Base-by-base conservation (phyloP, 129 eudicot species). In the Artemisia argyi region DNA sequence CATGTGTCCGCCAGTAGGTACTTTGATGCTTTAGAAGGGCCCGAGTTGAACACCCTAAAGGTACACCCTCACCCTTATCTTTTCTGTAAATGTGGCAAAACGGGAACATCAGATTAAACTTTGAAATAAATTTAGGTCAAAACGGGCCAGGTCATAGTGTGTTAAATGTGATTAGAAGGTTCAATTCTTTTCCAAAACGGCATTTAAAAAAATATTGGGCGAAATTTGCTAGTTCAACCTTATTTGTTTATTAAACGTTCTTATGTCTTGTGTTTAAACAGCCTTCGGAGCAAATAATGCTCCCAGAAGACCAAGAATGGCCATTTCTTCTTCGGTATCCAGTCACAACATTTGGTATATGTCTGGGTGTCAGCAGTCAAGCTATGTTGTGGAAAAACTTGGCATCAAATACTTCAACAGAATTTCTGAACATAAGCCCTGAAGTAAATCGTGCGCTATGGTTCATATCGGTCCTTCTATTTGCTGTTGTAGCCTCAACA, bases 141-240 rank as follows among this genome's bases (percentile, higher is more conserved):
- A 64, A 66, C 28, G 74, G 91, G 89, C 89, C 89, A 39, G 10
- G 81, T 85, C 66, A 86, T 79, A 52, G 85, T 89, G 89, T 5
- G 83, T 11, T 11, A 39, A 2, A 39, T 39, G 0, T 39, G 46
- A 39, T 39, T 39, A 39, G 2, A 39, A 39, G 1, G 10, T 39
- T 39, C 46, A 7, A 7, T 39, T 39, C 2, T 8, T 39, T 39
- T 39, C 46, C 11, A 7, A 7, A 39, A 7, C 46, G 46, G 0
- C 46, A 0, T 7, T 39, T 39, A 39, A 39, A 39, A 35, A 28
- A 35, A 5, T 10, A 2, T 54, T 20, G 19, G 17, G 24, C 8
- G 60, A 54, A n/a, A 17, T 6, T 1, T 15, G n/a, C 20, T 53
- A 35, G 44, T 35, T 55, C 7, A 58, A 22, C 14, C 15, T 12